Evolutionary conservation across 139 green algal genomes (phyloP), one percentile per base, ranked within the genome.

Genomic region (Yamagishiella unicocca): DNA sequence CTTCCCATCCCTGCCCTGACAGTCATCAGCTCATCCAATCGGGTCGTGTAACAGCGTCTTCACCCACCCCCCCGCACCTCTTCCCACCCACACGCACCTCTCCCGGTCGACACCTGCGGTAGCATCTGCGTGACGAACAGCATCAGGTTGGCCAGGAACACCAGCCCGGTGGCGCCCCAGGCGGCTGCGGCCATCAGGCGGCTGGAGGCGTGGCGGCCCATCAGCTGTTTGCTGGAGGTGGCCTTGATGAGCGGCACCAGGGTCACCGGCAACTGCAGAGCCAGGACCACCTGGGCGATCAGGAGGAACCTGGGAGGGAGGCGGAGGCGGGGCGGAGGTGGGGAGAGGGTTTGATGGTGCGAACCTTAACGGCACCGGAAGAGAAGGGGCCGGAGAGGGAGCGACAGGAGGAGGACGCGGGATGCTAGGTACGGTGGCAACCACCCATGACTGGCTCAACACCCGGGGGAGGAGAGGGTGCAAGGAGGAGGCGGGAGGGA

Each of bases 241-340:
- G 90, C 87, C 86, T 95, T 95, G 83, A 95, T 95, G 14, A 95
- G 90, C 24, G 92, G 92, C 38, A 95, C 89, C 0, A 95, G 84
- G 1, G 91, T 93, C 76, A 95, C 93, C 40, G 92, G 92, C 31
- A 95, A 89, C 78, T 95, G 91, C 72, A 95, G 89, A 24, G 92
- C 91, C 74, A 95, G 61, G 7, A 94, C 85, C n/a, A 95, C 89
- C 82, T 95, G 92, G 1, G 92, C 91, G 40, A 93, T 89, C 31
- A 95, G 84, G n/a, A 95, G 88, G 89, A 92, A 91, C 89, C 88
- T 94, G 83, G 1, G 88, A 4, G 27, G 14, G 55, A 19, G 6
- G 22, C 14, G 54, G 54, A 38, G 35, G 67, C 25, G 67, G 24
- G 45, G 53, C 25, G 24, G 43, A 42, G 43, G 27, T 12, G 29